Evolutionary conservation across 2,329 filamentous ascomycete genomes (phyloP).

Genomic region (Penicillium digitatum): DNA sequence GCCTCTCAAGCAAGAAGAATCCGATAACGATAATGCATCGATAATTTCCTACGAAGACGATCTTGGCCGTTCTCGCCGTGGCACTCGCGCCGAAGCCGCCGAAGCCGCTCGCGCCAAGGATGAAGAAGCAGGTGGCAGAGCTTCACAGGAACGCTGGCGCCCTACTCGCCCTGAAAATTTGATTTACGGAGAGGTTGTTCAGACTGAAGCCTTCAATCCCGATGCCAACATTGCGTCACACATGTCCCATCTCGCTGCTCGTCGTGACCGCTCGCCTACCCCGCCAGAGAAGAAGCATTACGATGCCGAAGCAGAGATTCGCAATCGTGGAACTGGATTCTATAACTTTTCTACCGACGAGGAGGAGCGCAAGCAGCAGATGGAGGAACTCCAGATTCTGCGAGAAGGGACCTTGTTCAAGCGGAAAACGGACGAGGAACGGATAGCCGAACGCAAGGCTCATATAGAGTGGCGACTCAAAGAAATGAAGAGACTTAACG

Average conservation of each 20-base stretch:
- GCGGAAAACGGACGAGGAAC: slow-evolving; percentile 54
- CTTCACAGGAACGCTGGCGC: slow-evolving; percentile 30
- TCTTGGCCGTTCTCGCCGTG: slow-evolving; percentile 75
- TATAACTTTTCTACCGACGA: slow-evolving; percentile 82
- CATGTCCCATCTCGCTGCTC: slow-evolving; percentile 75
- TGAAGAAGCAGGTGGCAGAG: slow-evolving; percentile 20
- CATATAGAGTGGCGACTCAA: slow-evolving; percentile 52
- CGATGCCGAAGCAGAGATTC: slow-evolving; percentile 75
- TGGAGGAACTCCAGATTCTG: slow-evolving; percentile 67
- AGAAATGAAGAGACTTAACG: slow-evolving; percentile 43
- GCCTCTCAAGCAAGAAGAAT: slow-evolving; percentile 30
- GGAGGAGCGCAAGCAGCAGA: slow-evolving; percentile 64
- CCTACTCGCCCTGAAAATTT: slow-evolving; percentile 61
- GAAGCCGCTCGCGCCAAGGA: slow-evolving; percentile 56
- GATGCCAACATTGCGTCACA: slow-evolving; percentile 59
- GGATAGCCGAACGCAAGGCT: slow-evolving; percentile 55
- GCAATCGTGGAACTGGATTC: slow-evolving; percentile 85
- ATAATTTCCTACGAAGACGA: slow-evolving; percentile 88
- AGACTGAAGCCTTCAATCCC: slow-evolving; percentile 76
- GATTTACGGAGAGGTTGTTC: slow-evolving; percentile 82
- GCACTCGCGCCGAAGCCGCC: slow-evolving; percentile 65
- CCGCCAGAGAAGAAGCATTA: slow-evolving; percentile 81
- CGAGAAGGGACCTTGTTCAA: slow-evolving; percentile 64
- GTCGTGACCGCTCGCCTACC: slow-evolving; percentile 73
- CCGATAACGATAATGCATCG: slow-evolving; percentile 51